Evolutionary conservation across 2,329 filamentous ascomycete species (phyloP).

Genomic region (Monilinia aucupariae): DNA sequence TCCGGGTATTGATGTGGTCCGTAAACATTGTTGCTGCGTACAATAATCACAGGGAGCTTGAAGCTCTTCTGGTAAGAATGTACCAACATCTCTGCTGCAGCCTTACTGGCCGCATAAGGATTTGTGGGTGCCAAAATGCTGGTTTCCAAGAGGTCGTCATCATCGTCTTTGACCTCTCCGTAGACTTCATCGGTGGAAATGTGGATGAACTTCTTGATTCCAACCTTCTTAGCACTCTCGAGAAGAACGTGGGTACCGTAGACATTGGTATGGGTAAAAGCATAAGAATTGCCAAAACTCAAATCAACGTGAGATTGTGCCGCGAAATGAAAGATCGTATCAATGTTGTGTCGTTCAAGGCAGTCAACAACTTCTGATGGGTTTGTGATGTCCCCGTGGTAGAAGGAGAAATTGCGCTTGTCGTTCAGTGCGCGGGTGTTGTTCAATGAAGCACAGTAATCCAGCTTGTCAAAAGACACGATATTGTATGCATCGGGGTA

Average conservation of each 20-base stretch:
- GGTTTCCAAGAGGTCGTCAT: slow-evolving; percentile 65
- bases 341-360: slow-evolving; percentile 65
- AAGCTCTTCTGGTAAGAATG: slow-evolving; percentile 81
- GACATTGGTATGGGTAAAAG: slow-evolving; percentile 76
- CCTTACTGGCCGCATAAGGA: slow-evolving; percentile 75
- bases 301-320: slow-evolving; percentile 81
- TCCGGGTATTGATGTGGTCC: slow-evolving; percentile 80
- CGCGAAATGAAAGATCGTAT: slow-evolving; percentile 78
- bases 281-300: slow-evolving; percentile 76
- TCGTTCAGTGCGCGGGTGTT: slow-evolving; percentile 67
- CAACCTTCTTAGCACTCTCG: slow-evolving; percentile 68
- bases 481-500: slow-evolving; percentile 72
- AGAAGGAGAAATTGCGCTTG: slow-evolving; percentile 69
- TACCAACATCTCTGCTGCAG: slow-evolving; percentile 80
- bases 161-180: slow-evolving; percentile 68
- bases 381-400: slow-evolving; percentile 72
- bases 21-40: slow-evolving; percentile 80
- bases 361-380: slow-evolving; percentile 64
- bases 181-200: slow-evolving; percentile 84
- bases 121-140: slow-evolving; percentile 75
- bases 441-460: slow-evolving; percentile 76
- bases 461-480: slow-evolving; percentile 78
- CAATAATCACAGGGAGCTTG: slow-evolving; percentile 72
- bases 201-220: slow-evolving; percentile 70
- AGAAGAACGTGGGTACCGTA: slow-evolving; percentile 78